These are phyloP conservation scores for Artemisia tridentata DNA, from an alignment of 129 eudicot genomes.

Conservation along the genomic window DNA sequence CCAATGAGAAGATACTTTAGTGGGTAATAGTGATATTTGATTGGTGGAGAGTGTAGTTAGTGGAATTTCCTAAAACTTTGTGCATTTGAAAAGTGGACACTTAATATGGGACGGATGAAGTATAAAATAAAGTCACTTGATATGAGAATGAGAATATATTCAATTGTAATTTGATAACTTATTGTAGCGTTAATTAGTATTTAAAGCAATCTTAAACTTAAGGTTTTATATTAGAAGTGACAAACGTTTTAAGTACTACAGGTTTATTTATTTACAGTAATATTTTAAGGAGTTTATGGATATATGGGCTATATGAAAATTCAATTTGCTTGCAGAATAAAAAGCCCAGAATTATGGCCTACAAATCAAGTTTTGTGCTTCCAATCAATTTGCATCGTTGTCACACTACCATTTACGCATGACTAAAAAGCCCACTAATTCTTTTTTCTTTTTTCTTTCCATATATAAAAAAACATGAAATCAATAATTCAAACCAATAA, in stretches of 20 bases:
- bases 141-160: too few species aligned
- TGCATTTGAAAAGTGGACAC: too few species aligned
- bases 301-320: slow-evolving; percentile 23
- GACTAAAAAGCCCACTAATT: slow-evolving; percentile 25
- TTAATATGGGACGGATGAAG: too few species aligned
- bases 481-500: slow-evolving; percentile 27
- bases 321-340: slow-evolving; percentile 13
- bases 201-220: too few species aligned
- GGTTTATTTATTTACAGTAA: background rate
- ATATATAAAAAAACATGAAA: background rate
- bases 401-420: slow-evolving; percentile 26
- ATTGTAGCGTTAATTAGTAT: too few species aligned
- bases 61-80: too few species aligned
- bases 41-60: too few species aligned
- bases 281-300: background rate
- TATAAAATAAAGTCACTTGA: too few species aligned
- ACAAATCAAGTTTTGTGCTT: slow-evolving; percentile 28
- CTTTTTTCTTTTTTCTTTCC: background rate
- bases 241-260: background rate
- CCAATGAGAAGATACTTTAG: too few species aligned
- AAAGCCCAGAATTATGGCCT: slow-evolving; percentile 28
- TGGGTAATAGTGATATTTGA: too few species aligned
- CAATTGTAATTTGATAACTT: too few species aligned
- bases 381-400: slow-evolving; percentile 28
- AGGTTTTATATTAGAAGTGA: background rate